Evolutionary conservation across 768 basidiomycete species (phyloP), one percentile per base, ranked within the genome.

Genomic region (Trametes cubensis): DNA sequence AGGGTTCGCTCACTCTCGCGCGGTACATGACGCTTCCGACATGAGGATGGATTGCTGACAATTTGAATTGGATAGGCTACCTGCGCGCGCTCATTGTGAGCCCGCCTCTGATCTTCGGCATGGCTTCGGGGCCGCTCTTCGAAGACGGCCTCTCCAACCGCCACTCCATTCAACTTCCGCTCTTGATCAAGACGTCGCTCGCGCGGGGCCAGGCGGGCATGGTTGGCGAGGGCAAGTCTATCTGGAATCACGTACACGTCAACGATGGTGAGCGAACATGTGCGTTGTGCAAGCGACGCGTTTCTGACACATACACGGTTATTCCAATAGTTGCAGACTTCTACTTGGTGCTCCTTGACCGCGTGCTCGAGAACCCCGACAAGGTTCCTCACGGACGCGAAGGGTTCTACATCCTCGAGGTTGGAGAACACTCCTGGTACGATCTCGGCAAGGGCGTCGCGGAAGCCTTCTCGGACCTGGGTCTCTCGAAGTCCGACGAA

Each of bases 181-280:
- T 40, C 0, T 68, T 85, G 3, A 79, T 88, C 59, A 70, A 71
- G 14, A 78, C 79, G 0, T 69, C 78, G 20, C 64, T 86, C 42
- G 73, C 68, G 60, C 78, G 87, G 34, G 77, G 77, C 0, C 77
- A 80, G 38, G 84, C 76, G 0, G 85, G 84, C 17, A 73, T 84
- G 67, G 74, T 88, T 13, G 86, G 87, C 2, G 67, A 77, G 51
- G 87, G 88, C 1, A 73, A 78, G 66, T 86, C 88, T 58, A 50
- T 84, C 10, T 89, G 85, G 87, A 79, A 81, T 0, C 74, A 83
- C 64, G 81, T 87, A n/a, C 78, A 85, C 61, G 77, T 86, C 55
- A 74, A 80, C 51, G 85, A 87, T 39, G 72, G 85, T 83, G 62
- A 51, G 76, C 54, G 6, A 15, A 20, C 45, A 39, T 38, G 7